Conservation (phyloP, 2,329 filamentous ascomycete species). For the Penicillium sp. region DNA sequence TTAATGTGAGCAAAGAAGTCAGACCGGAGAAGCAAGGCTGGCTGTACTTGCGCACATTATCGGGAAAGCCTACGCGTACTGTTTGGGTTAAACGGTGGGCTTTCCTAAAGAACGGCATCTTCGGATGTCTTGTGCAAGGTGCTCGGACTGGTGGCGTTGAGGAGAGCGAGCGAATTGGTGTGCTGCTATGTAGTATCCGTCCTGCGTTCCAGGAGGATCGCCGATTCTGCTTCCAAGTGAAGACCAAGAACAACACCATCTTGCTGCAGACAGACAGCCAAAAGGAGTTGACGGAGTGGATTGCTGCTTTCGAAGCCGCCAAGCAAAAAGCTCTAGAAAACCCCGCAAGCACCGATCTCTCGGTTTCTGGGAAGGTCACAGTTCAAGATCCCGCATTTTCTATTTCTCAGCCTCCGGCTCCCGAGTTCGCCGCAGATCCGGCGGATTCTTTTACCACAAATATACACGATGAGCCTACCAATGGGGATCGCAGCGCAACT, state of each 20-base stretch:
- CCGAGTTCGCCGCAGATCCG: slow-evolving; percentile 82
- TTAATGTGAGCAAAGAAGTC: slow-evolving; percentile 52
- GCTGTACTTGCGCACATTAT: slow-evolving; percentile 76
- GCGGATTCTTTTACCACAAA: slow-evolving; percentile 61
- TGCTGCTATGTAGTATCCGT: slow-evolving; percentile 87
- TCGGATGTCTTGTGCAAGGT: slow-evolving; percentile 87
- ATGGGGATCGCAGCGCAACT: slow-evolving; percentile 59
- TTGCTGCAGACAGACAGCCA: slow-evolving; percentile 92
- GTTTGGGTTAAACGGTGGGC: slow-evolving; percentile 91
- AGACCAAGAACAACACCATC: slow-evolving; percentile 90
- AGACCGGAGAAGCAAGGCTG: slow-evolving; percentile 85
- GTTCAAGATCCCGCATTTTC: slow-evolving; percentile 74
- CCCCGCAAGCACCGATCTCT: slow-evolving; percentile 52
- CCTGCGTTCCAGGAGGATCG: slow-evolving; percentile 89
- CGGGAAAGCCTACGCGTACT: slow-evolving; percentile 86
- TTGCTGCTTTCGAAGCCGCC: slow-evolving; percentile 86
- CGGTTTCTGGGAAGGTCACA: slow-evolving; percentile 42
- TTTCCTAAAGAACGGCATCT: slow-evolving; percentile 91
- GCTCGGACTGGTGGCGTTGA: slow-evolving; percentile 77
- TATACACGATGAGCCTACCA: slow-evolving; percentile 53
- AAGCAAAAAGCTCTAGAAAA: slow-evolving; percentile 89
- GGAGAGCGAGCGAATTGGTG: slow-evolving; percentile 93
- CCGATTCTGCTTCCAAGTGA: slow-evolving; percentile 96
- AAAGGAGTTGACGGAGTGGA: slow-evolving; percentile 86
- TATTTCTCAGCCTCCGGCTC: slow-evolving; percentile 80